These are phyloP conservation scores for Coccomyxa sp. DNA, from an alignment of 139 green algal genomes.

Conservation along the genomic window DNA sequence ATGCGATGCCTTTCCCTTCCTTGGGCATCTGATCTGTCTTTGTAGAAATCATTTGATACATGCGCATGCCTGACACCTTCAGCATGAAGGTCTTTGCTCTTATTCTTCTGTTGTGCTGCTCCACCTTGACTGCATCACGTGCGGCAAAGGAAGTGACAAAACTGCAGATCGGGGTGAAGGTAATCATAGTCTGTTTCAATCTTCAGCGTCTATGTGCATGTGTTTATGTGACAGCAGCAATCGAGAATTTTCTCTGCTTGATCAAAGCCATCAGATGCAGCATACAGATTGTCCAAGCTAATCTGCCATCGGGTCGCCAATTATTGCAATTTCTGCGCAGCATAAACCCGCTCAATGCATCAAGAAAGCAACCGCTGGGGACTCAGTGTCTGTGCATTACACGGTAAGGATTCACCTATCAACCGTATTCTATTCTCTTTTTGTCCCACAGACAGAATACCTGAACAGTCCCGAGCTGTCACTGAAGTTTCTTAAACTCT, in stretches of 20 bases:
- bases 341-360: conserved; percentile 24
- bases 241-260: neutral
- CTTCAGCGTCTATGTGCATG: neutral
- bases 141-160: neutral
- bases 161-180: conserved; percentile 5
- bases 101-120: too few species aligned
- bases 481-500: neutral
- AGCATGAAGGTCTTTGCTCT: too few species aligned
- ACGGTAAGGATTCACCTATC: conserved; percentile 7
- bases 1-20: too few species aligned
- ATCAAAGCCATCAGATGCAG: neutral
- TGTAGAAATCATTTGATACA: too few species aligned
- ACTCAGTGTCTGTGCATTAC: conserved; percentile 35
- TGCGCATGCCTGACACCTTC: too few species aligned
- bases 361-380: conserved; percentile 17
- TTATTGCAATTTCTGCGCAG: conserved; percentile 12
- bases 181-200: neutral
- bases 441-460: neutral
- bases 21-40: too few species aligned
- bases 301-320: neutral
- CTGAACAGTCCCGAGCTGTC: neutral
- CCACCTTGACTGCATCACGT: too few species aligned
- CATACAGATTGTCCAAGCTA: neutral
- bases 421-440: neutral
- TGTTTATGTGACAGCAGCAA: neutral